Base-by-base conservation (phyloP, 2,329 filamentous ascomycete species). In the Ophiostoma montium region DNA sequence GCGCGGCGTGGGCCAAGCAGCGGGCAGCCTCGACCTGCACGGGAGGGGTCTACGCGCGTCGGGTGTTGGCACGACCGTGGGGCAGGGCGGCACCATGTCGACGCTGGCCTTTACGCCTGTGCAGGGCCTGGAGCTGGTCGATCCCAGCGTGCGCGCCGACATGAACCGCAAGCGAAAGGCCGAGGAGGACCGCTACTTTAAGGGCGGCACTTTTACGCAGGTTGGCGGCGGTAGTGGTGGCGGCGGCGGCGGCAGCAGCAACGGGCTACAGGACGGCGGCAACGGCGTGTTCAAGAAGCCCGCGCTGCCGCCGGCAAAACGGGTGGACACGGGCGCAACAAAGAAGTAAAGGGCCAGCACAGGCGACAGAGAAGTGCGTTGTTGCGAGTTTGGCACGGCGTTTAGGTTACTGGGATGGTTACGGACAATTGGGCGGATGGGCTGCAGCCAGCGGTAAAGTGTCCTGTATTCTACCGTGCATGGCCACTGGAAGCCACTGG, bases 151-250 rank as follows among this genome's bases (percentile, higher is more conserved):
- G 50, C 81, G 88, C 57, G 85, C 86, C 8, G 88, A 95, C 68
- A 75, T 94, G 63, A 88, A 76, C 61, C 76, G 87, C 58, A 96
- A 96, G 70, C 74, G 88, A 55, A 94, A 95, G 63, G 89, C 87
- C 1, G 92, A 96, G 55, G 87, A 95, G 62, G 90, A 96, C 62
- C 74, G 87, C 35, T 98, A 88, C 83, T 98, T 98, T 71, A 94
- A 92, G 65, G 86, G 87, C 43, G 92, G 92, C n/a, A 89, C 86
- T 0, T 98, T 98, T 61, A 95, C 92, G 9, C 89, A 95, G 63
- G 76, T 94, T 50, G 80, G 80, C 10, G 68, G 69, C 13, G 63
- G 60, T 11, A 60, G 60, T 21, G 77, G 77, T 30, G 63, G 66
- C 36, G 58, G 54, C 16, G 57, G 56, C 43, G 33, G n/a, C 5